Base-by-base conservation (phyloP, 345 rosid species). In the Boechera retrofracta region DNA sequence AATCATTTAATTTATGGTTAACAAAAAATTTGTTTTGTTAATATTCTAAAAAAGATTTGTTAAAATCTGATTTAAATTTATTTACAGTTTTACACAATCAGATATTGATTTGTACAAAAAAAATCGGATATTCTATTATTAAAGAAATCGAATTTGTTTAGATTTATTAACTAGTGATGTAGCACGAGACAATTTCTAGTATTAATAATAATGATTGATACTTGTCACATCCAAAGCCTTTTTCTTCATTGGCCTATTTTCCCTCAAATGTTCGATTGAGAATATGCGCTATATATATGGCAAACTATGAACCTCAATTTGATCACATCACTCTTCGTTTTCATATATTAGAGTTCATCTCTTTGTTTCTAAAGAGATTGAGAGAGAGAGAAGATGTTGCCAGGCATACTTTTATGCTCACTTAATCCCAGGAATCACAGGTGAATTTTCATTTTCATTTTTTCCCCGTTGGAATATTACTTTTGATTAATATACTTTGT, bases 361-460 rank as follows among this genome's bases (percentile, higher is more conserved):
- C 38, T 28, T 51, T 62, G 53, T 49, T 31, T 51, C 21, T 51
- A 3, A 8, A 61, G 33, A 42, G 1, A 69, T 16, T 16, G 63
- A 16, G 54, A 18, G 16, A 16, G 21, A 11, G 15, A 26, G 26
- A 82, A 31, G 9, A 89, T 89, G 93, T 76, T 89, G 61, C 81
- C 88, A 66, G 69, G 85, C 29, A 80, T 83, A 69, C 81, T 89
- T 5, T 80, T 85, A 21, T 86, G 94, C 57, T 87, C 94, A 62
- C 63, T 81, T 72, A 81, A 84, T 54, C 82, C 85, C 51, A 74
- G 74, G 74, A 67, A 41, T 41, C 75, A 85, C 61, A 86, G 89
- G 91, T 89, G 72, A 74, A 0, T 28, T 5, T 62, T 60, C 18
- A n/a, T n/a, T n/a, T n/a, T n/a, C n/a, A 2, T 4, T 51, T 31